phyloP scores from a whole-genome alignment of 768 basidiomycete genomes.

The Thelephora ganbajun region DNA sequence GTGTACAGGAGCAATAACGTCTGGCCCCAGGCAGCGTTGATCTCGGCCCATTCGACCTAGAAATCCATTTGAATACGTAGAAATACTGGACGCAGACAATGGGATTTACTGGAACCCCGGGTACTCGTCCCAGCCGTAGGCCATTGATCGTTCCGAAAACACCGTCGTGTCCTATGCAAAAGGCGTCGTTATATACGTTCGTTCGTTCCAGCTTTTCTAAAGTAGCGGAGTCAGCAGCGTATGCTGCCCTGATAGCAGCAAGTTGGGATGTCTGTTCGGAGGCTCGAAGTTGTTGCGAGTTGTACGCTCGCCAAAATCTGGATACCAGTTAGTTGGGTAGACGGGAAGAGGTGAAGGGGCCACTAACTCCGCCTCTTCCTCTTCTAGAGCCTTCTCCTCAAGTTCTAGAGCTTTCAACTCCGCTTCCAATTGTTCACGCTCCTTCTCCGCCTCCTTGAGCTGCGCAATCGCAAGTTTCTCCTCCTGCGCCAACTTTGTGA shows the following conservation, averaged over 20 bases:
- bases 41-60: conserved; percentile 95
- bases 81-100: background rate
- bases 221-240: conserved; percentile 61
- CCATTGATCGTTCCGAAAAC: conserved; percentile 98
- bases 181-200: conserved; percentile 92
- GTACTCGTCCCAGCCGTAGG: conserved; percentile 77
- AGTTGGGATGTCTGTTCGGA: conserved; percentile 59
- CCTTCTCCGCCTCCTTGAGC: conserved; percentile 61
- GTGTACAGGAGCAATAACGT: conserved; percentile 85
- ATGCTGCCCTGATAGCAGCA: conserved; percentile 62
- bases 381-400: conserved; percentile 67
- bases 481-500: conserved; percentile 57
- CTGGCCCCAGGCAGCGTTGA: conserved; percentile 98
- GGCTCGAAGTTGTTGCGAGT: conserved; percentile 49
- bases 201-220: conserved; percentile 80
- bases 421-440: conserved; percentile 59
- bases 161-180: conserved; percentile 90
- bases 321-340: background rate
- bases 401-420: conserved; percentile 57
- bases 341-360: background rate
- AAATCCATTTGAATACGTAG: conserved; percentile 4
- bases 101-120: conserved; percentile 57
- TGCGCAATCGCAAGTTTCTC: conserved; percentile 60
- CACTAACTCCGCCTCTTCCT: conserved; percentile 74
- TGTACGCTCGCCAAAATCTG: conserved; percentile 78